Evolutionary conservation across 2,329 filamentous ascomycete species (phyloP), one percentile per base, ranked within the genome.

Genomic region (Monosporascus cannonballus): DNA sequence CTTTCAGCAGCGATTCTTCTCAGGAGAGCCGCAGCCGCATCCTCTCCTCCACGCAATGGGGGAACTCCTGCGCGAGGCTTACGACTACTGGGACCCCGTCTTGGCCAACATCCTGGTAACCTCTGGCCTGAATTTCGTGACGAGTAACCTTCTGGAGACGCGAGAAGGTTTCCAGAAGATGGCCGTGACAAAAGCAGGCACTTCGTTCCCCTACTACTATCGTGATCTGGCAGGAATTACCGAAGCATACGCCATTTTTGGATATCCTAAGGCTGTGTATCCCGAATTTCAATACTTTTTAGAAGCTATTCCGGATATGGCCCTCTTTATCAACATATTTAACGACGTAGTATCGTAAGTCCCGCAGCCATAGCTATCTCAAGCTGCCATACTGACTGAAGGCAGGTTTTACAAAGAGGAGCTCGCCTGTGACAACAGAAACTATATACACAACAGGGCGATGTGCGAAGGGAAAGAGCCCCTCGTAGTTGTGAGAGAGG

Each of bases 271-370:
- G 38, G 54, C 47, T 17, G 42, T 52, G 38, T 61, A 59, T 37
- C 57, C 57, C 4, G 57, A 58, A 22, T 51, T 58, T 17, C 50
- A 49, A 14, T 46, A 52, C 17, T 59, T 52, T 42, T 48, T 61
- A 36, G 59, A 61, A 48, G 59, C 59, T n/a, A 54, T 61, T 24
- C 59, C 59, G 6, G 59, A 61, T 47, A 61, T 61, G 59, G 56
- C 57, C 15, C 48, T 51, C 27, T 55, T 61, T 30, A 61, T 61
- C 36, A 56, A 61, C 41, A 55, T 58, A 36, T 56, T 57, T 22
- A 61, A 61, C 47, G 59, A 61, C 47, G 59, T 61, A 25, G 44
- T 61, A n/a, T 61, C 59, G 59, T 61, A 47, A 55, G 59, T 58
- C 30, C 8, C 15, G 47, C 42, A 15, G 11, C 24, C 11, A 18